These are phyloP conservation scores for Penicillium sp. DNA, from an alignment of 2,329 filamentous ascomycete species.

Conservation along the genomic window DNA sequence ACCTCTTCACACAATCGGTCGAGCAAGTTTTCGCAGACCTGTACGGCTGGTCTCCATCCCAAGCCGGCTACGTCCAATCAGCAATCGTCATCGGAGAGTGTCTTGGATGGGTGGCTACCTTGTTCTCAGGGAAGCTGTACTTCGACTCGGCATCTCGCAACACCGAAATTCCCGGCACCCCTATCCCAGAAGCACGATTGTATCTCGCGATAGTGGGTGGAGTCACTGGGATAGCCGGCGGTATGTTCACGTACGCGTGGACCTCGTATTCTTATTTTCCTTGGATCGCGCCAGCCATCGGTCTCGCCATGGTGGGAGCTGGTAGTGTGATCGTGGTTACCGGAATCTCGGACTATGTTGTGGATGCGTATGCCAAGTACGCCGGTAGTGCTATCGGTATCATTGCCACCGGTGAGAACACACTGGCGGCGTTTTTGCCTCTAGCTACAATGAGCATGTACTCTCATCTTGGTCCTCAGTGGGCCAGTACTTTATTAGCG, in stretches of 20 bases:
- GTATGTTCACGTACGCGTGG: constrained; percentile 42
- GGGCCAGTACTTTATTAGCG: constrained; percentile 45
- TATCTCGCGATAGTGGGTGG: constrained; percentile 43
- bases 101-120: constrained; percentile 40
- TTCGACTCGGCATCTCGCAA: constrained; percentile 38
- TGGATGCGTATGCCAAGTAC: constrained; percentile 51
- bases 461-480: constrained; percentile 39
- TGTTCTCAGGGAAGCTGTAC: constrained; percentile 31
- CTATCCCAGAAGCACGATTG: constrained; percentile 47
- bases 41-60: constrained; percentile 29
- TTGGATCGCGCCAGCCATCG: constrained; percentile 39
- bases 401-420: constrained; percentile 47
- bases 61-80: constrained; percentile 43
- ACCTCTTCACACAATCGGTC: constrained; percentile 46
- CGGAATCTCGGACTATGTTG: constrained; percentile 52
- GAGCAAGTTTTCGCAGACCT: constrained; percentile 43
- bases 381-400: constrained; percentile 50
- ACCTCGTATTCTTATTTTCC: constrained; percentile 32
- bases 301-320: constrained; percentile 41
- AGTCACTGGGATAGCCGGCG: constrained; percentile 36
- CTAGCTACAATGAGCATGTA: constrained; percentile 45
- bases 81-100: constrained; percentile 46
- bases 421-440: constrained; percentile 47
- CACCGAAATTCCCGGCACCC: constrained; percentile 39
- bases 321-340: constrained; percentile 48